phyloP scores from a whole-genome alignment of 2,329 filamentous ascomycete genomes.

The Nemania sp. region DNA sequence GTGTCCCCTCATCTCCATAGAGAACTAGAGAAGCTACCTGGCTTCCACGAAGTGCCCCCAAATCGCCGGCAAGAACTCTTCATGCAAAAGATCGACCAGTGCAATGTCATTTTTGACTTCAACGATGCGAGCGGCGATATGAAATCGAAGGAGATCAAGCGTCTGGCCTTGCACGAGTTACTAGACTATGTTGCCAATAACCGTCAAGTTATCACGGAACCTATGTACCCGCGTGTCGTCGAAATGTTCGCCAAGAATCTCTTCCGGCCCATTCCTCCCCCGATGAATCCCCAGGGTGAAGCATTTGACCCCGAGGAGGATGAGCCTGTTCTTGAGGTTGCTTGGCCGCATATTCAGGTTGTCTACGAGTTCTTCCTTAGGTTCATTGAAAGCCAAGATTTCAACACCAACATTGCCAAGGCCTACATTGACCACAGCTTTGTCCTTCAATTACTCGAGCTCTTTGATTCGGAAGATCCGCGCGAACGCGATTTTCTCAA shows the following conservation, averaged over 20 bases:
- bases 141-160: constrained; percentile 99
- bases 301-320: constrained; percentile 99
- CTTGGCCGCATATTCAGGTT: constrained; percentile 98
- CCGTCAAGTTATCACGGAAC: constrained; percentile 95
- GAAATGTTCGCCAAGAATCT: constrained; percentile 99
- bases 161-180: constrained; percentile 90
- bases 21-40: constrained; percentile 94
- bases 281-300: constrained; percentile 96
- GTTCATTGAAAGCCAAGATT: constrained; percentile 99
- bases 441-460: constrained; percentile 91
- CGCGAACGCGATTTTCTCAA: constrained; percentile 97
- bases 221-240: constrained; percentile 97
- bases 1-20: constrained; percentile 95
- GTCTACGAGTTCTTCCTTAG: constrained; percentile 99
- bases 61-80: constrained; percentile 95
- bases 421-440: constrained; percentile 98
- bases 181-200: constrained; percentile 99
- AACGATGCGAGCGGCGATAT: constrained; percentile 98
- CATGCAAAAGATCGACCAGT: constrained; percentile 99
- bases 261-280: constrained; percentile 94
- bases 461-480: constrained; percentile 98
- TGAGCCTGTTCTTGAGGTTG: constrained; percentile 95
- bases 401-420: constrained; percentile 99
- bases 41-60: constrained; percentile 96
- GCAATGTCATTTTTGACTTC: constrained; percentile 99